Conservation (phyloP, 2,329 filamentous ascomycete genomes). For the Tolypocladium endophyticum region DNA sequence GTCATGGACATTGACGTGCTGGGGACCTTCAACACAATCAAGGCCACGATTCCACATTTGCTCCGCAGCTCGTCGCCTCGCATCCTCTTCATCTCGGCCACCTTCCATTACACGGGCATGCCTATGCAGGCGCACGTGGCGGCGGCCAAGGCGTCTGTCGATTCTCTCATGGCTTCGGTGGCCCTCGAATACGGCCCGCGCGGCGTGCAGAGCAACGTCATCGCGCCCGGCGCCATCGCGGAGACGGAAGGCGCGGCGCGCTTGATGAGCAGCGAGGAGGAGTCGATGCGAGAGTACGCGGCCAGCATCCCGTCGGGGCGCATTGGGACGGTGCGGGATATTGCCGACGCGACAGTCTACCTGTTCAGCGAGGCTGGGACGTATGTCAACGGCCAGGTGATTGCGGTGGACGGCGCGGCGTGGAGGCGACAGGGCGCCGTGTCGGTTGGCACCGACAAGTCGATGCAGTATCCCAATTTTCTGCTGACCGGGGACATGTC, state of each 20-base stretch:
- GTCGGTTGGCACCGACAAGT: constrained; percentile 34
- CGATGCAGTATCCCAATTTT: constrained; percentile 44
- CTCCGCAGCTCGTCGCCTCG: constrained; percentile 65
- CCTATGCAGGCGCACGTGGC: constrained; percentile 83
- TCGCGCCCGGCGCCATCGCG: constrained; percentile 77
- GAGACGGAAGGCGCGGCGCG: constrained; percentile 74
- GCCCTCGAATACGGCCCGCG: constrained; percentile 84
- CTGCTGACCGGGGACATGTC: constrained; percentile 23
- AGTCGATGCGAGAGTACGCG: constrained; percentile 20
- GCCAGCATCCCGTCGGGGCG: constrained; percentile 60
- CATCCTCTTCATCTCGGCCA: constrained; percentile 83
- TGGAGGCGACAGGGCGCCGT: constrained; percentile 42
- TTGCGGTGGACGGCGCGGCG: constrained; percentile 61
- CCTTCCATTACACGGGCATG: constrained; percentile 81
- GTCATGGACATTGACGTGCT: constrained; percentile 96
- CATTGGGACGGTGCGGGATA: constrained; percentile 72
- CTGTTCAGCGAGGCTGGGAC: constrained; percentile 78
- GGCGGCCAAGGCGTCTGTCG: constrained; percentile 84
- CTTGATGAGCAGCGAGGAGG: constrained; percentile 31
- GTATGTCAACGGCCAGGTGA: constrained; percentile 72
- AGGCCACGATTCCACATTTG: constrained; percentile 78
- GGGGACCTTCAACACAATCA: constrained; percentile 89
- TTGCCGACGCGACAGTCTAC: constrained; percentile 86
- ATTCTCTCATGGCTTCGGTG: constrained; percentile 69
- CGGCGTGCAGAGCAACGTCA: constrained; percentile 79